phyloP scores from a whole-genome alignment of 345 rosid genomes.

The Odontarrhena argentea region DNA sequence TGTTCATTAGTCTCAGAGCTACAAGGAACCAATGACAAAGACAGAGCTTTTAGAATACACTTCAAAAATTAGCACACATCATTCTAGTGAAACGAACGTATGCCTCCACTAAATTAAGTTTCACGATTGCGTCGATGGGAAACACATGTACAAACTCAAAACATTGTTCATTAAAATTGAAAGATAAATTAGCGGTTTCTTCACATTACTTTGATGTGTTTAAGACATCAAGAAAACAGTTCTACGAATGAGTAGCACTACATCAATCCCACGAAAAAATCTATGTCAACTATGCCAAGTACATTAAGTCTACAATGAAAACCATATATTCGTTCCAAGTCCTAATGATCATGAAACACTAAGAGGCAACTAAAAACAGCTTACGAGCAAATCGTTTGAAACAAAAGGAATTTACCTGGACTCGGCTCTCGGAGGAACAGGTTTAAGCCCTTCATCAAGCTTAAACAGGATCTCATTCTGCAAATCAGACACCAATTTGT shows the following conservation, averaged over 20 bases:
- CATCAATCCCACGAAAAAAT: conserved; percentile 4
- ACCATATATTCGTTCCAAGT: neutral
- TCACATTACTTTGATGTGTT: neutral
- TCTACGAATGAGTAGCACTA: conserved; percentile 1
- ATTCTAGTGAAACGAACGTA: conserved; percentile 13
- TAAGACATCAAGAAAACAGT: neutral
- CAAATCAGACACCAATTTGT: conserved; percentile 55
- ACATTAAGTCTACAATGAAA: neutral
- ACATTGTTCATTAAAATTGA: neutral
- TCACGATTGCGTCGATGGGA: neutral
- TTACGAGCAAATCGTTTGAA: neutral
- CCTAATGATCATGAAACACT: neutral
- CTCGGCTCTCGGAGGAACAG: conserved; percentile 38
- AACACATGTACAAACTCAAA: conserved; percentile 5
- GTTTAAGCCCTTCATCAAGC: conserved; percentile 41
- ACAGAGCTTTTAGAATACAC: conserved; percentile 5
- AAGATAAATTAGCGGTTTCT: neutral
- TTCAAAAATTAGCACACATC: neutral
- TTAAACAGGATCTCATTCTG: conserved; percentile 52
- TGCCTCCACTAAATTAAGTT: conserved; percentile 12
- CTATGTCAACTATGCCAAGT: neutral
- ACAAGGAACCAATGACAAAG: conserved; percentile 33
- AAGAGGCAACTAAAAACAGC: neutral
- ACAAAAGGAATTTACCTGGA: conserved; percentile 44
- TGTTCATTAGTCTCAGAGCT: conserved; percentile 48